Base-by-base conservation (phyloP, 2,329 filamentous ascomycete species). In the Polytolypa hystricis region DNA sequence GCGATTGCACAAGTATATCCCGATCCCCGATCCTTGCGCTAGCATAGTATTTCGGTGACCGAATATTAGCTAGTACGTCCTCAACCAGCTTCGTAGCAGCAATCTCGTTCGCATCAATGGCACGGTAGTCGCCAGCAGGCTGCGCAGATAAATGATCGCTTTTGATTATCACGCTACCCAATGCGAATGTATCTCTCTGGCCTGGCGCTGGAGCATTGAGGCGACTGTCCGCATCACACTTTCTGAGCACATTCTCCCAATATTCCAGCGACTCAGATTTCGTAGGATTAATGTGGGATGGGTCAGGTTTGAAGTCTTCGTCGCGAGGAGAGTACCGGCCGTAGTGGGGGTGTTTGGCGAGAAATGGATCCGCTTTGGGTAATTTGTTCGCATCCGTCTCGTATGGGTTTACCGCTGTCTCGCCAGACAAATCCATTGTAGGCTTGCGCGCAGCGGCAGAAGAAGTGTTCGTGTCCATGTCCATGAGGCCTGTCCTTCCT, bases 1-100 rank as follows among this genome's bases (percentile, higher is more conserved):
- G 49, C 10, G 58, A 58, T 44, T 62, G 58, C 28, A 61, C 51
- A 5, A 59, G 56, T 27, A 62, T 49, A 39, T 63, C 61, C 35
- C 54, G 60, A 28, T 51, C 57, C 17, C 57, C 53, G 30, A 64
- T 47, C 20, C 47, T 55, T 10, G 57, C 55, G 35, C 50, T 35
- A 32, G 18, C 58, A n/a, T 60, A 61, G 34, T 56, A 51, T 29
- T 54, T 42, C 1, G 60, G 60, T 7, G 62, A 49, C 4, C 49
- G 51, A 14, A 61, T 38, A 18, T 54, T 51, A 30, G 46, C 52
- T 9, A 64, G 50, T 2, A 44, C 36, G 18, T 56, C 49, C 37
- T 58, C 51, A 8, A 51, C 58, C 32, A 59, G 54, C 19, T 47
- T 54, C 17, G 57, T 51, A 3, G 60, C 53, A 15, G 43, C 49